Base-by-base conservation (phyloP, 192 early-diverging fungal species). In the Podila minutissima region DNA sequence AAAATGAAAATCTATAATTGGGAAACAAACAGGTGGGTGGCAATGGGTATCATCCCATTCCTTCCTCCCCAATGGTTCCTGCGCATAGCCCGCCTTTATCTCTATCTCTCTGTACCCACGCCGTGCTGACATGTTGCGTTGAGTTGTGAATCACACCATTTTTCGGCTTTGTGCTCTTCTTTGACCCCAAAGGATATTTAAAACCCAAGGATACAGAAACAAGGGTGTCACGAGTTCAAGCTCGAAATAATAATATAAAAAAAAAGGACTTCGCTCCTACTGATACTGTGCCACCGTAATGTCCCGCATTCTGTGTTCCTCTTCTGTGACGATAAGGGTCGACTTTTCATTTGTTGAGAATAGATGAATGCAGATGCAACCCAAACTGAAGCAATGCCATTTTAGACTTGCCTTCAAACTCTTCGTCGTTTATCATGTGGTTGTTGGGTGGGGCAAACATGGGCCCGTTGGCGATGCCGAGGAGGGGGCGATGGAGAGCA, bases 391-490 rank as follows among this genome's bases (percentile, higher is more conserved):
- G 41, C 13, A 15, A 17, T 46, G 12, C 15, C 41, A 46, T 46
- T 46, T 41, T 46, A 46, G 9, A 70, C 75, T 79, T 79, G 75
- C 75, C 75, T 79, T 79, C 75, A 37, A 46, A 72, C 6, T 79
- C 69, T 7, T 79, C 75, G 1, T 70, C 68, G 64, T 79, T 9
- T 11, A 64, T 46, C 38, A 64, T 46, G 17, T 69, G 17, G 31
- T 10, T 50, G 29, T 68, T 62, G 29, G 68, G 71, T 50, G 26
- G 69, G 24, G 71, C 31, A 73, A 81, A 81, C 77, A 81, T 81
- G 32, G 77, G 77, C 37, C 77, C 77, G 38, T 81, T 81, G 26
- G 77, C 59, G 58, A 81, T 81, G 12, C 77, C 77, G 53, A 81
- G 51, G 19, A 81, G 55, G 22, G 77, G 77, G 26, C 77, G 77